Evolutionary conservation across 331 rosid species (phyloP).

Genomic region (Malus hybrid): DNA sequence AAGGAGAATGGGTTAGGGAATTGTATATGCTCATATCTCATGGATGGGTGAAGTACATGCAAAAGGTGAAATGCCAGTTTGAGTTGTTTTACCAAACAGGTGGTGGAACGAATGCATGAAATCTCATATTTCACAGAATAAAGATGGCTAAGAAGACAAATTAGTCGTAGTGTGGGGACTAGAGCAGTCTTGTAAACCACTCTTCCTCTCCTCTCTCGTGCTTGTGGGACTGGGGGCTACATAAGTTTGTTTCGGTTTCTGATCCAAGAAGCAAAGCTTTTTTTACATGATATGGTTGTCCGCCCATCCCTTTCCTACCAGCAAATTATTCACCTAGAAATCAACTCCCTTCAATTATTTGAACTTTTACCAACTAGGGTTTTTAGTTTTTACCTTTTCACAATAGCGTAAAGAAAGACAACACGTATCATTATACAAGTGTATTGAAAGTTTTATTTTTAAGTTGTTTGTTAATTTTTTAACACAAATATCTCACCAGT

Average conservation of each 20-base stretch:
- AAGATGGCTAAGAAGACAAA: slow-evolving; percentile 15
- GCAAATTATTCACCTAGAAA: not conserved
- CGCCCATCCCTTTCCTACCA: not conserved
- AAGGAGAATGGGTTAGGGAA: too few relatives aligned
- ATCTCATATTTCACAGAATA: not conserved
- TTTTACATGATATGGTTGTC: not conserved
- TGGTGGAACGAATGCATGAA: not conserved
- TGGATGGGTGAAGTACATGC: not conserved
- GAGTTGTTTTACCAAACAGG: slow-evolving; percentile 1
- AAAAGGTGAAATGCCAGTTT: not conserved
- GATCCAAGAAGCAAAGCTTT: slow-evolving; percentile 1
- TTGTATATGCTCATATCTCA: not conserved
- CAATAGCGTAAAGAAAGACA: not conserved
- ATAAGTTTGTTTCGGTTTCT: not conserved
- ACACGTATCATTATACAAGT: too few relatives aligned
- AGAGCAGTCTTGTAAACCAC: not conserved
- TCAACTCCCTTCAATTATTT: slow-evolving; percentile 4
- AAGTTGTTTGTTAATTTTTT: too few relatives aligned
- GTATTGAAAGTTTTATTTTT: too few relatives aligned
- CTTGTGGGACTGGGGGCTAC: not conserved
- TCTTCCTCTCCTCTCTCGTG: not conserved
- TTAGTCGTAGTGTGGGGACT: not conserved
- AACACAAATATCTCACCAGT: too few relatives aligned
- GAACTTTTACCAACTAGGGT: not conserved
- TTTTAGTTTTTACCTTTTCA: not conserved